Conservation (phyloP, 257 asterid genomes). For the Misopates orontium region DNA sequence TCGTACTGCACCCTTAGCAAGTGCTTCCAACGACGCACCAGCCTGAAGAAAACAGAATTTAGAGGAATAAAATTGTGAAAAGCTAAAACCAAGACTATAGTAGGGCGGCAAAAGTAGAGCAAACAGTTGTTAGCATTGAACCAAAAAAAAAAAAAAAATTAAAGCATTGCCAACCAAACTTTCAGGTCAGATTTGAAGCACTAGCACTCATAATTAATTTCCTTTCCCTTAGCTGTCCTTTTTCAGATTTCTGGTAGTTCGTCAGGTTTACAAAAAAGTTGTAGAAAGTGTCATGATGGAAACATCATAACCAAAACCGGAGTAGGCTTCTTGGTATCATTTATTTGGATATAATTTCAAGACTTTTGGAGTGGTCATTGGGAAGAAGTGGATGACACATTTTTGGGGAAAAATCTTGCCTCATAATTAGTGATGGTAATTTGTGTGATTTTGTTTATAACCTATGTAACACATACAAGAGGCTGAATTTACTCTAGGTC, state of each 20-base stretch:
- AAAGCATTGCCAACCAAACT: conserved; percentile 12
- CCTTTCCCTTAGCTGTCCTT: conserved; percentile 1
- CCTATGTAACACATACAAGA: too few species aligned
- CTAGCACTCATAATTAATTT: conserved; percentile 1
- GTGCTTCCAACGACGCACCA: conserved; percentile 93
- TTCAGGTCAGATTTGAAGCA: conserved; percentile 11
- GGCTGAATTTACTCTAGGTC: too few species aligned
- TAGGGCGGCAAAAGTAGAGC: conserved; percentile 13
- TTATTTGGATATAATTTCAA: neutral
- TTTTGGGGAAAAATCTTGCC: neutral
- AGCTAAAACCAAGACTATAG: conserved; percentile 11
- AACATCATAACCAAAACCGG: neutral
- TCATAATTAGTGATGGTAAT: neutral
- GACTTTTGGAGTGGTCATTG: neutral
- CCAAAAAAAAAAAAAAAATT: conserved; percentile 17
- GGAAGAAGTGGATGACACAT: neutral
- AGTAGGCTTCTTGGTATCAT: neutral
- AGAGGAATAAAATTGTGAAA: conserved; percentile 14
- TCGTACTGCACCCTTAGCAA: conserved; percentile 87
- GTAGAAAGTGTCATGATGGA: neutral
- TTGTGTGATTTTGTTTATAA: neutral
- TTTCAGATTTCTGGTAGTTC: conserved; percentile 10
- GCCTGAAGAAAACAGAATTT: conserved; percentile 43
- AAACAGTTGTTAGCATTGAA: neutral
- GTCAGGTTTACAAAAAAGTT: neutral